Percentiles rank a stretch among this genome's conserved stretches.
These are phyloP conservation scores for Linum usitatissimum DNA, from an alignment of 345 rosid species.

Conservation along the genomic window DNA sequence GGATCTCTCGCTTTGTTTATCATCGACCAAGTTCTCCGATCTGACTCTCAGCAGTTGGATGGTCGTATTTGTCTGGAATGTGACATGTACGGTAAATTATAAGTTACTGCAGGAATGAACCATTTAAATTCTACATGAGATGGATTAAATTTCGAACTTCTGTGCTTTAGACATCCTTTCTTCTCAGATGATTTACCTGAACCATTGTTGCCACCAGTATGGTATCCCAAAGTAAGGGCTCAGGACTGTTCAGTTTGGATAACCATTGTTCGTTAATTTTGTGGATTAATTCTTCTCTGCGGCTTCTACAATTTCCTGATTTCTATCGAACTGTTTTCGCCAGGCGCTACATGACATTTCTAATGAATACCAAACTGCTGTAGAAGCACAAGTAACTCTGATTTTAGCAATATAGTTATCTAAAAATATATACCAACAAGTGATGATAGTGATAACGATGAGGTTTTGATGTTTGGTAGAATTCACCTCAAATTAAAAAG, in stretches of 20 bases:
- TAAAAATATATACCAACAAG: no score
- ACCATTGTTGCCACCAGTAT: slow-evolving; percentile 67
- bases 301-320: background rate
- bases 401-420: background rate
- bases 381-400: slow-evolving; percentile 46
- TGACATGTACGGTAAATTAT: no score
- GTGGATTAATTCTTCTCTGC: background rate
- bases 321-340: background rate
- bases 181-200: slow-evolving; percentile 61
- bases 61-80: no score
- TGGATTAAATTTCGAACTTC: no score
- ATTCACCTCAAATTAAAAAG: no score
- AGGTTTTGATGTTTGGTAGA: no score
- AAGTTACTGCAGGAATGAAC: no score
- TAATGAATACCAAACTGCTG: slow-evolving; percentile 48
- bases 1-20: no score
- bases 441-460: background rate
- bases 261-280: background rate
- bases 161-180: slow-evolving; percentile 39
- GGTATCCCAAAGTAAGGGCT: slow-evolving; percentile 45
- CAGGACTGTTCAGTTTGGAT: background rate
- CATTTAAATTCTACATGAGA: no score
- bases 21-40: no score
- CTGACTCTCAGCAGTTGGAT: no score
- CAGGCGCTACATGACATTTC: slow-evolving; percentile 71